A percentile compares a stretch with the other conserved stretches of the same genome.
Conservation (phyloP, 768 basidiomycete species). For the Pulveroboletus frians region DNA sequence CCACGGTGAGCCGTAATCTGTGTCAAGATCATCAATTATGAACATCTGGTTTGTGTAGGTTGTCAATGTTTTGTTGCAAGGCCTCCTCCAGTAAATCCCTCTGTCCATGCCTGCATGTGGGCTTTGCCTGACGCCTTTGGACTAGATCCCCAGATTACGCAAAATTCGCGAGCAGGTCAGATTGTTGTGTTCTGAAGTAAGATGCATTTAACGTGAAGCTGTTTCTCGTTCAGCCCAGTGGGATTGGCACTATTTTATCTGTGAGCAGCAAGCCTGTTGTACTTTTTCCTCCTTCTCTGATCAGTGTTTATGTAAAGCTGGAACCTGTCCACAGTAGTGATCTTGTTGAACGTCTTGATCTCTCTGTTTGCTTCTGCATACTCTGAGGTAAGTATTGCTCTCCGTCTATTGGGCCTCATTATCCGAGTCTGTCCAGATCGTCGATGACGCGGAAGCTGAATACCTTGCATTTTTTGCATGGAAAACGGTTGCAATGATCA, state of each 20-base stretch:
- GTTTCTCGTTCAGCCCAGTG: conserved; percentile 35
- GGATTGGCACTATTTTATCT: conserved; percentile 76
- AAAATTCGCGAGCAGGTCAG: conserved; percentile 48
- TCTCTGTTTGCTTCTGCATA: conserved; percentile 95
- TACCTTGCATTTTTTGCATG: conserved; percentile 87
- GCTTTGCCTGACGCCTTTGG: background rate
- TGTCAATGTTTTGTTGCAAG: conserved; percentile 69
- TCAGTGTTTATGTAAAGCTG: conserved; percentile 42
- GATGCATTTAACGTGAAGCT: background rate
- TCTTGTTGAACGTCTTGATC: conserved; percentile 89
- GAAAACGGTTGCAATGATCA: conserved; percentile 80
- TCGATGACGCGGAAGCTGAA: conserved; percentile 83
- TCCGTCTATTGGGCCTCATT: background rate
- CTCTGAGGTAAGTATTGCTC: conserved; percentile 57
- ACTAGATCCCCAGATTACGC: conserved; percentile 61
- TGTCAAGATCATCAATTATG: background rate
- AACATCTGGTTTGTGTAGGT: conserved; percentile 38
- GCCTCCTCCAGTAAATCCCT: conserved; percentile 62
- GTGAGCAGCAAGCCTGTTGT: conserved; percentile 38
- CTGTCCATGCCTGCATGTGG: background rate
- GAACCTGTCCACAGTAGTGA: conserved; percentile 77
- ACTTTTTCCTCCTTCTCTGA: background rate
- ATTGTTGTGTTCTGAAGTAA: background rate
- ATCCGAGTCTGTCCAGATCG: conserved; percentile 43
- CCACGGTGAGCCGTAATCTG: conserved; percentile 36